Base-by-base conservation (phyloP, 129 eudicot genomes). In the Pittosporum tobira region DNA sequence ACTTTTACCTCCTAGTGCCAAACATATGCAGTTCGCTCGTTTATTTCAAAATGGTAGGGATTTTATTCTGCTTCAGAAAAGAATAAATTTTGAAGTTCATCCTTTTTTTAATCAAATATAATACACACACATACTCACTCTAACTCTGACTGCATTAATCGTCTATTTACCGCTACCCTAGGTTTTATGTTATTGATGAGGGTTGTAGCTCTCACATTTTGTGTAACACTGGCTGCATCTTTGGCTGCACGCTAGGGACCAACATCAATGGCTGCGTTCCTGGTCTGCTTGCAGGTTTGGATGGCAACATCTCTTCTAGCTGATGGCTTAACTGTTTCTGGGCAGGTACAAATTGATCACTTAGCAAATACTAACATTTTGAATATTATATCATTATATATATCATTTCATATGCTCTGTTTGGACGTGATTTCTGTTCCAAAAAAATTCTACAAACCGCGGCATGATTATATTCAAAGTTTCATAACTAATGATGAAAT, bases 261-360 rank as follows among this genome's bases (percentile, higher is more conserved):
- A 20, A 77, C 71, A 15, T 64, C 70, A 0, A 81, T 81, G 88
- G 88, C 88, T 53, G 84, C 84, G 9, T 81, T 81, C 25, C 84
- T 77, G 52, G 28, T 81, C 43, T 81, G 84, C 43, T 74, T 77
- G 50, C 88, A 81, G 46, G 81, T 81, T 45, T 81, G 84, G 88
- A 47, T 81, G 64, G 66, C 84, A 6, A 70, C 88, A 16, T 77
- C 88, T 1, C 84, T 77, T 56, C 78, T 81, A 51, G 75, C 84
- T 43, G 84, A 81, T 67, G 88, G 76, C 40, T 67, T 81, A 28
- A 84, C 81, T 45, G 84, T 81, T 62, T 81, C 88, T 5, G 86
- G 86, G 40, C 95, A 82, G 89, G 95, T 82, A 70, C 13, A 49
- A 20, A n/a, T n/a, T n/a, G n/a, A n/a, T n/a, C n/a, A n/a, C n/a